A percentile compares a stretch with the other conserved stretches of the same genome.
phyloP scores from a whole-genome alignment of 352 stramenopile genomes.

The Phytophthora multivora region DNA sequence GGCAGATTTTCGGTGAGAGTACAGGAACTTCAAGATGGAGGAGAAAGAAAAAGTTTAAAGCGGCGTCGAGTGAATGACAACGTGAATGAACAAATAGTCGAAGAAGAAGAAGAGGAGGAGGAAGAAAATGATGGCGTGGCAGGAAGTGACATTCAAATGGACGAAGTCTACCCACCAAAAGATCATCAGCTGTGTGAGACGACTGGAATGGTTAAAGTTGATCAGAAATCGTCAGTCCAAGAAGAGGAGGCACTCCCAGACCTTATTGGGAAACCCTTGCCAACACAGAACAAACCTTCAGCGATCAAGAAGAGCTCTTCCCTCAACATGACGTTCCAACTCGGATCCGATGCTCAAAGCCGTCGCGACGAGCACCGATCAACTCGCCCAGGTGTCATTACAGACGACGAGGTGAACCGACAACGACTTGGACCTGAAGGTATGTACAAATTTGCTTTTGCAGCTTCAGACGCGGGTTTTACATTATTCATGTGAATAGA shows the following conservation, averaged over 20 bases:
- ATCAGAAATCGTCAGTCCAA: neutral
- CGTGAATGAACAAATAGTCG: conserved; percentile 28
- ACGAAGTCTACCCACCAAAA: neutral
- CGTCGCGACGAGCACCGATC: neutral
- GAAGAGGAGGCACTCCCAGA: neutral
- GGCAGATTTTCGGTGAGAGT: conserved; percentile 55
- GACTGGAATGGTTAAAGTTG: neutral
- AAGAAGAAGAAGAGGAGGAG: conserved; percentile 50
- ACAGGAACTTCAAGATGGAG: conserved; percentile 5
- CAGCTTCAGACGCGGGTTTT: neutral
- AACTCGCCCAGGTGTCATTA: conserved; percentile 59
- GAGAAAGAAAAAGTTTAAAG: conserved; percentile 18
- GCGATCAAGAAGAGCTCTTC: conserved; percentile 19
- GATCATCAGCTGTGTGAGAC: neutral
- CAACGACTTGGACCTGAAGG: conserved; percentile 41
- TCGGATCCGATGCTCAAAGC: conserved; percentile 5
- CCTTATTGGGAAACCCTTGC: conserved; percentile 30
- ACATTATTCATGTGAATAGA: conserved; percentile 23
- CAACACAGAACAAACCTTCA: conserved; percentile 17
- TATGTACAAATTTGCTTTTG: conserved; percentile 14
- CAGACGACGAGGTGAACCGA: conserved; percentile 53
- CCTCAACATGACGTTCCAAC: conserved; percentile 36
- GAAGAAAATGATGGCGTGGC: conserved; percentile 13
- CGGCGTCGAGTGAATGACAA: conserved; percentile 22
- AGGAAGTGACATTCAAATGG: neutral